Evolutionary conservation across 805 yeast species (phyloP).

Genomic region (Wickerhamiella sergipiensis): DNA sequence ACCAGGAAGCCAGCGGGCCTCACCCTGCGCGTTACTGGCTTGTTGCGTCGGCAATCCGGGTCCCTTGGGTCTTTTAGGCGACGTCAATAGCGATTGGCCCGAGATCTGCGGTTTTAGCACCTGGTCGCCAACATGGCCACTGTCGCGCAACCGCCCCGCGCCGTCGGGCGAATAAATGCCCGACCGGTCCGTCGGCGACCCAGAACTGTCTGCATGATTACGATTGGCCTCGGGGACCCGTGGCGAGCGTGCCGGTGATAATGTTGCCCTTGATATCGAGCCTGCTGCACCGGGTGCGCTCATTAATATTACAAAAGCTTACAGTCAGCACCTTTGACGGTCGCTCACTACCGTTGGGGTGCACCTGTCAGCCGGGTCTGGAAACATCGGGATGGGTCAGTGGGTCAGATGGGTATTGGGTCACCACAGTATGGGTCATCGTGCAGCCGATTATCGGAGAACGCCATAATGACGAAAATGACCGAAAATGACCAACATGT

Average conservation of each 20-base stretch:
- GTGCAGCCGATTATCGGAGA: too few relatives aligned
- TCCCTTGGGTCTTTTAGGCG: constrained; percentile 3
- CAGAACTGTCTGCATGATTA: not conserved
- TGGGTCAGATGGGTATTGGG: too few relatives aligned
- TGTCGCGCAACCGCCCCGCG: not conserved
- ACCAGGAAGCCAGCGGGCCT: not conserved
- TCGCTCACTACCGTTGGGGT: too few relatives aligned
- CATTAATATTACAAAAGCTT: not conserved
- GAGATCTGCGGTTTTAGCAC: not conserved
- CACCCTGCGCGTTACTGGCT: not conserved
- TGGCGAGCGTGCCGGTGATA: not conserved
- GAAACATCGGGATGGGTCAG: too few relatives aligned
- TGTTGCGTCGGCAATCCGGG: not conserved
- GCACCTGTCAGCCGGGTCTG: too few relatives aligned
- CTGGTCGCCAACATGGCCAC: not conserved
- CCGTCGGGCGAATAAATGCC: not conserved
- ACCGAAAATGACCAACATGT: too few relatives aligned
- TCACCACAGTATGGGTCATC: too few relatives aligned
- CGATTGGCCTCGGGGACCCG: not conserved
- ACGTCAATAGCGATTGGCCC: not conserved
- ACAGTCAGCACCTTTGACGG: not conserved
- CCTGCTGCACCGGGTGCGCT: not conserved
- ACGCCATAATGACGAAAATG: too few relatives aligned
- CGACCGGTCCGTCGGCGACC: not conserved
- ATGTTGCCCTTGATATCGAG: not conserved